Evolutionary conservation across 495 filamentous ascomycete genomes (phyloP), one percentile per base, ranked within the genome.

Genomic region (Paragyromitra xinjiangensis): DNA sequence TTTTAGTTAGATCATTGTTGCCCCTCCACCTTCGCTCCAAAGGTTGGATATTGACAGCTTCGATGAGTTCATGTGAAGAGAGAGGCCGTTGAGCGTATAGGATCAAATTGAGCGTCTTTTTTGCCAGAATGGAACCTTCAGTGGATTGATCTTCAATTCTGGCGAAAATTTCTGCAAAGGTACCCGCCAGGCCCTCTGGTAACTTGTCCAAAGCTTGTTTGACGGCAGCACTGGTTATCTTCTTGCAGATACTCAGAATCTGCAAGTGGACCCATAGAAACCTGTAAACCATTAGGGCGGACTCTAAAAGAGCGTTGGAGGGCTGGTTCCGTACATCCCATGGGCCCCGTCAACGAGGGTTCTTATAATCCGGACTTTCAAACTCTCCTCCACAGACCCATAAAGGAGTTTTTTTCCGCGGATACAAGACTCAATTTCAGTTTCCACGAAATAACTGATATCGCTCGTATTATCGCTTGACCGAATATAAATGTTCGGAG

Each of bases 401-500:
- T 0, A 3, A 19, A 75, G 74, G 2, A 78, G 14, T 11, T 22
- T 37, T 6, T 42, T 65, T 34, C 56, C 16, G 3, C 8, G 16
- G 0, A 80, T 64, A 24, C 48, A 48, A 1, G 3, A 16, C 14
- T 5, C 6, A 7, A 80, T 19, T 26, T 77, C 55, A 14, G 26
- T 24, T 11, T 55, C 8, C 6, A 80, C 55, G 19, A 64, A 81
- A 0, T 45, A 24, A 1, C 44, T n/a, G 19, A 81, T 72, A 22
- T 81, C 78, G 0, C 48, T 16, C 29, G 34, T 22, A 51, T 77
- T 80, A 19, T 77, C 78, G 8, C 37, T 44, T 2, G 66, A 64
- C 22, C 51, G n/a, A 19, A 81, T 80, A 19, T 62, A 80, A 34
- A 77, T 39, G 58, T 80, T 67, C 3, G 78, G 79, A 7, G 34